Evolutionary conservation across 2,329 filamentous ascomycete species (phyloP).

Genomic region (Aspergillus sp.): DNA sequence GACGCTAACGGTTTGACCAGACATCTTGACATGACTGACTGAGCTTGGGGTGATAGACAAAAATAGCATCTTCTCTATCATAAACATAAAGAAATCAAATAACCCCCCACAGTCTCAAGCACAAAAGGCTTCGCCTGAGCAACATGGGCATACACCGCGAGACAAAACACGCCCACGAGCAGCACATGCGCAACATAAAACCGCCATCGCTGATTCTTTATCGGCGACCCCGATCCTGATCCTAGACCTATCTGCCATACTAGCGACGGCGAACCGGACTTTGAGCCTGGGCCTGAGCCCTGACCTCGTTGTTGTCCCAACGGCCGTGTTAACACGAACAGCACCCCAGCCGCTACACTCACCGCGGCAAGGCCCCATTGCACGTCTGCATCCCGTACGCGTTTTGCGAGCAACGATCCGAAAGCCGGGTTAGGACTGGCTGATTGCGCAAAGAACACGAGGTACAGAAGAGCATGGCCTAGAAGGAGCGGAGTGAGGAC

Average conservation of each 20-base stretch:
- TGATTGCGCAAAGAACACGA: conserved; percentile 49
- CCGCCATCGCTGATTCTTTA: conserved; percentile 30
- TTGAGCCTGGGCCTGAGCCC: no score
- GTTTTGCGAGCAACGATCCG: conserved; percentile 41
- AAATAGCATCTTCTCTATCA: conserved; percentile 8
- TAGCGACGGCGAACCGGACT: no score
- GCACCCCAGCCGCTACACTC: conserved; percentile 38
- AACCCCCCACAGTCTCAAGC: conserved; percentile 42
- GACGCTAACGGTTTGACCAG: no score
- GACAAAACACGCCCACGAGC: conserved; percentile 43
- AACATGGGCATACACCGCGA: conserved; percentile 49
- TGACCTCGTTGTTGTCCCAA: conserved; percentile 17
- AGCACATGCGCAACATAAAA: conserved; percentile 52
- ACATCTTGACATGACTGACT: no score
- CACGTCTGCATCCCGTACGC: conserved; percentile 50
- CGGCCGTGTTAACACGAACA: conserved; percentile 43
- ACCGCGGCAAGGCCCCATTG: conserved; percentile 48
- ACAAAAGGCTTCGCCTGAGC: conserved; percentile 48
- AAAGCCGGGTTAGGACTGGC: conserved; percentile 24
- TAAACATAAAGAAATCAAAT: conserved; percentile 8
- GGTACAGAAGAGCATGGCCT: conserved; percentile 47
- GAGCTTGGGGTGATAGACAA: not conserved
- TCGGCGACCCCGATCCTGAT: conserved; percentile 7
- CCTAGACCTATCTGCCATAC: no score
- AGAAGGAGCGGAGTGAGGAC: conserved; percentile 44